These are phyloP conservation scores for Hemerocallis citrina DNA, from an alignment of 106 monocot genomes.

Conservation along the genomic window DNA sequence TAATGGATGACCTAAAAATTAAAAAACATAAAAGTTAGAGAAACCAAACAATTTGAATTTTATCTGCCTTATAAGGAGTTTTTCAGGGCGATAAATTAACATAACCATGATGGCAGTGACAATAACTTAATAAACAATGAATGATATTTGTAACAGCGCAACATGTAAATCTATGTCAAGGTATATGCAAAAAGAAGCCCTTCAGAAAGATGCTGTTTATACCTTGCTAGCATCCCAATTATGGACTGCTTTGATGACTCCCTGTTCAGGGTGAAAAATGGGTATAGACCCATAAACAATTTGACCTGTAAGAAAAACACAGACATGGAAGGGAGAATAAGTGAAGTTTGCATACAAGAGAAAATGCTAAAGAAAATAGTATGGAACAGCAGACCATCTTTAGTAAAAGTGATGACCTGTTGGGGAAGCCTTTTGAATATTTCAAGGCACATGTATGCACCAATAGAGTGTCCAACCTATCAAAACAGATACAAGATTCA, in stretches of 20 bases:
- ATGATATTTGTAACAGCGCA: too few species aligned
- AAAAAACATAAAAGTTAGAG: not conserved
- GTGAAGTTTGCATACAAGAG: not conserved
- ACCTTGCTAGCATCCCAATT: conserved; percentile 63
- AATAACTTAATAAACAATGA: not conserved
- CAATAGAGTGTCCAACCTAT: conserved; percentile 98
- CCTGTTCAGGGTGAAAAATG: conserved; percentile 64
- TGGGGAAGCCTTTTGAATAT: conserved; percentile 56
- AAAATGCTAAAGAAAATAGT: not conserved
- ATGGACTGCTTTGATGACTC: conserved; percentile 46
- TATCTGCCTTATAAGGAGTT: not conserved
- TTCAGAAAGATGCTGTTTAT: conserved; percentile 2
- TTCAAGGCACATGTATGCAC: conserved; percentile 78
- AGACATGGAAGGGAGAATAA: not conserved
- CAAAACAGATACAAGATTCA: conserved; percentile 8
- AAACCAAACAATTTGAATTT: not conserved
- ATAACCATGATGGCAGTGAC: too few species aligned
- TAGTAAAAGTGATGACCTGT: conserved; percentile 27
- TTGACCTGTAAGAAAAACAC: conserved; percentile 47
- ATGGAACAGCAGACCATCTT: not conserved
- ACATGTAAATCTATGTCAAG: too few species aligned
- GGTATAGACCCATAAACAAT: conserved; percentile 64
- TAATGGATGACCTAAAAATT: conserved; percentile 49
- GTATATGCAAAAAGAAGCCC: too few species aligned
- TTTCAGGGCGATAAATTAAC: not conserved